Evolutionary conservation across 2,329 filamentous ascomycete species (phyloP).

Genomic region (Gyromitra esculenta): DNA sequence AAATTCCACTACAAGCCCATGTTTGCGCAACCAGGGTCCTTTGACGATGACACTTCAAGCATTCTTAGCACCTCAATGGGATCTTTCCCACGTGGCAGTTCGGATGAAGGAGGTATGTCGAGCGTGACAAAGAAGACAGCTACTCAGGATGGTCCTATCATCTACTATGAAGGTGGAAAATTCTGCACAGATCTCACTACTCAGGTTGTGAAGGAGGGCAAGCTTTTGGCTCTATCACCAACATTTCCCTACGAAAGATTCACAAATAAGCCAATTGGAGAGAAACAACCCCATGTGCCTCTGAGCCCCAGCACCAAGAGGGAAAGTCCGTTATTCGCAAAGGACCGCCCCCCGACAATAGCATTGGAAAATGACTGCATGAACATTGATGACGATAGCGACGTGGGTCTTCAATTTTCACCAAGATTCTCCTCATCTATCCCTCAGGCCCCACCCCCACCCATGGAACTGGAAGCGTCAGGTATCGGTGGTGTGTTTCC

Average conservation of each 20-base stretch:
- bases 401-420: conserved; percentile 60
- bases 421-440: conserved; percentile 49
- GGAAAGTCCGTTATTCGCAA: conserved; percentile 51
- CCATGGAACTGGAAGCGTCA: conserved; percentile 66
- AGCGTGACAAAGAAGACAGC: conserved; percentile 66
- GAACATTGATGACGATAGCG: conserved; percentile 62
- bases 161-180: conserved; percentile 81
- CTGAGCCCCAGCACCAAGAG: conserved; percentile 50
- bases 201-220: conserved; percentile 63
- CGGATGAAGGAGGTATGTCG: conserved; percentile 64
- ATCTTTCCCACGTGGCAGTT: conserved; percentile 66
- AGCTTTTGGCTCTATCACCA: conserved; percentile 55
- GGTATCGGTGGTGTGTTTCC: conserved; percentile 70
- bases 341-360: conserved; percentile 51
- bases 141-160: conserved; percentile 70
- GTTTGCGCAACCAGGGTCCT: conserved; percentile 66
- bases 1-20: conserved; percentile 73
- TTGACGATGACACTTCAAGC: conserved; percentile 62
- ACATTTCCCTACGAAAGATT: conserved; percentile 65
- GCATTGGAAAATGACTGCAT: conserved; percentile 60
- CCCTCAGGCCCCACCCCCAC: conserved; percentile 52
- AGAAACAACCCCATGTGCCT: conserved; percentile 40
- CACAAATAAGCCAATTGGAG: conserved; percentile 56
- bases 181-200: conserved; percentile 80
- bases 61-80: conserved; percentile 65